phyloP scores from a whole-genome alignment of 495 filamentous ascomycete genomes.

The Penicillium soppii region DNA sequence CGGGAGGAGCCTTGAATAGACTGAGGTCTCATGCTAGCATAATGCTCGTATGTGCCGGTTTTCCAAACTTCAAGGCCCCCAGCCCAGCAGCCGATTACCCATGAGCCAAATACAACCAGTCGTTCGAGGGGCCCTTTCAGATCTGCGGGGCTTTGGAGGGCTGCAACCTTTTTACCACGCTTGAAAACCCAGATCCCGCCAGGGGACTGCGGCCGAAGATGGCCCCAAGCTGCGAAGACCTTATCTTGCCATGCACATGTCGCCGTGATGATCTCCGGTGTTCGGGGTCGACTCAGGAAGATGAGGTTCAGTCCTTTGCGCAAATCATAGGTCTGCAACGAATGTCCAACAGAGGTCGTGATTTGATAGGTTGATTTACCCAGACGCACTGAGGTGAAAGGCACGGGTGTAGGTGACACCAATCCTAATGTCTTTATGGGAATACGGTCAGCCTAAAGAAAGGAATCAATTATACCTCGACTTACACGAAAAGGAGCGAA shows the following conservation, averaged over 20 bases:
- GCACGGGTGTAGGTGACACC: slow-evolving; percentile 84
- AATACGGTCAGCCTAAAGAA: slow-evolving; percentile 2
- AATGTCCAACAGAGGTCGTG: slow-evolving; percentile 87
- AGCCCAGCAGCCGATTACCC: slow-evolving; percentile 79
- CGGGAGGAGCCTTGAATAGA: slow-evolving; percentile 38
- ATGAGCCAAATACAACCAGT: slow-evolving; percentile 82
- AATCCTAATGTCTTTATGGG: slow-evolving; percentile 76
- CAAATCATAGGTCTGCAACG: slow-evolving; percentile 92
- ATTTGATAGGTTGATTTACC: slow-evolving; percentile 96
- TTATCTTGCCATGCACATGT: slow-evolving; percentile 85
- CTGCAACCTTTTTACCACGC: slow-evolving; percentile 80
- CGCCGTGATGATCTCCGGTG: slow-evolving; percentile 79
- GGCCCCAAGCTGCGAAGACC: slow-evolving; percentile 83
- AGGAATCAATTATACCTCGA: slow-evolving; percentile 3
- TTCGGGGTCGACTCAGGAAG: slow-evolving; percentile 88
- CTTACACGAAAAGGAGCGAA: slow-evolving; percentile 90
- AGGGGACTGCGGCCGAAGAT: slow-evolving; percentile 38
- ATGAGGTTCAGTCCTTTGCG: slow-evolving; percentile 84
- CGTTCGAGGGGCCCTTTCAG: slow-evolving; percentile 68
- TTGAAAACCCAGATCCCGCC: slow-evolving; percentile 92
- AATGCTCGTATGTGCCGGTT: slow-evolving; percentile 77
- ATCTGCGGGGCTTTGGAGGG: slow-evolving; percentile 62
- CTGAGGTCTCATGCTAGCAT: slow-evolving; percentile 70
- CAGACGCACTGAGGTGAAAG: slow-evolving; percentile 82
- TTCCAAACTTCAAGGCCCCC: slow-evolving; percentile 88